Evolutionary conservation across 225 moss, liverwort and hornwort genomes (phyloP).

Genomic region (Polytrichum formosum): DNA sequence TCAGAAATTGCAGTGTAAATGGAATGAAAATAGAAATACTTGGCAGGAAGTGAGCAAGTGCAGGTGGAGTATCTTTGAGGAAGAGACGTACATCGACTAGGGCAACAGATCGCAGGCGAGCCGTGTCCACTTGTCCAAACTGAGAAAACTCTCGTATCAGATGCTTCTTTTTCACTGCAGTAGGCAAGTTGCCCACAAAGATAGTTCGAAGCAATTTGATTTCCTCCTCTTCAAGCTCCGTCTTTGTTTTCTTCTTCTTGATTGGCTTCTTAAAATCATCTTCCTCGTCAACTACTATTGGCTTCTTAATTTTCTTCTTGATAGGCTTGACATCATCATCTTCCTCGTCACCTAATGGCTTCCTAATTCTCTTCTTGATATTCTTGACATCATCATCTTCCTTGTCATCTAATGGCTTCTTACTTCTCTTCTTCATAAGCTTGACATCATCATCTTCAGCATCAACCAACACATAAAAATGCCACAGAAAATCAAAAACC

Average conservation of each 20-base stretch:
- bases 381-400: too few relatives aligned
- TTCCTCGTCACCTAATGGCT: not conserved
- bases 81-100: constrained; percentile 76
- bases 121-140: constrained; percentile 79
- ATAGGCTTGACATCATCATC: not conserved
- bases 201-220: constrained; percentile 70
- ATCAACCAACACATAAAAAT: too few relatives aligned
- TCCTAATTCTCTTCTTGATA: too few relatives aligned
- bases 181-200: constrained; percentile 84
- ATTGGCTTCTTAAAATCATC: constrained; percentile 27
- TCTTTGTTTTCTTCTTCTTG: constrained; percentile 60
- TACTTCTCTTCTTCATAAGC: too few relatives aligned
- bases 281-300: constrained; percentile 48
- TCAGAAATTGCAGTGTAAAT: not conserved
- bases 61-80: not conserved
- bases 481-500: too few relatives aligned
- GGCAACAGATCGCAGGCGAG: constrained; percentile 81
- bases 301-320: constrained; percentile 50
- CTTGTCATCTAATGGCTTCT: too few relatives aligned
- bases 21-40: constrained; percentile 1
- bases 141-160: constrained; percentile 77
- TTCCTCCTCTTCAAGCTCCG: constrained; percentile 52
- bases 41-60: too few relatives aligned
- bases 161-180: constrained; percentile 68
- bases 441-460: too few relatives aligned